phyloP scores from a whole-genome alignment of 805 yeast species.

The Starmerella khaoyaiensis region DNA sequence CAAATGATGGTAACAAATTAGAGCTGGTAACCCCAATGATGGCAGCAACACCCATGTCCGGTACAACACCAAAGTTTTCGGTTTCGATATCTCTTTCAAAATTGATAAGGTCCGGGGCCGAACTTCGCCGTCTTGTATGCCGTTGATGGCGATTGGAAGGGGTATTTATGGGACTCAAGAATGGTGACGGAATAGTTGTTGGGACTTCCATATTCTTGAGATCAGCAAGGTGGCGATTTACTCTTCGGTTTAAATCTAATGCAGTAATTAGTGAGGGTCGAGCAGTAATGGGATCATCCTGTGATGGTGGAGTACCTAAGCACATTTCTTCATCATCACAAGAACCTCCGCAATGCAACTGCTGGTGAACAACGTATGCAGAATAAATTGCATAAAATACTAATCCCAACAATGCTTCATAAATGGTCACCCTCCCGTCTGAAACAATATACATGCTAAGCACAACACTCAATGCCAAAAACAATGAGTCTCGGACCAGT shows the following conservation, averaged over 20 bases:
- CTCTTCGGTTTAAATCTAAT: constrained; percentile 12
- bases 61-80: neutral
- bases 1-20: no score
- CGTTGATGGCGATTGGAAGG: neutral
- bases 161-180: neutral
- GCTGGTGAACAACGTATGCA: constrained; percentile 34
- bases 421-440: constrained; percentile 41
- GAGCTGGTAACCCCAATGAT: neutral
- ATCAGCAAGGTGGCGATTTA: constrained; percentile 8
- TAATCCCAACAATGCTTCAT: constrained; percentile 49
- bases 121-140: constrained; percentile 1
- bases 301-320: neutral
- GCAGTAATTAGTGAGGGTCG: constrained; percentile 4
- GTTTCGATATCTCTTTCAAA: neutral
- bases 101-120: constrained; percentile 1
- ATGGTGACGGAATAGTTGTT: neutral
- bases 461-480: constrained; percentile 41
- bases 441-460: constrained; percentile 40
- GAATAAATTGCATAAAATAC: constrained; percentile 48
- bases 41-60: neutral
- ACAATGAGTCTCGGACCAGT: constrained; percentile 48
- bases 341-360: constrained; percentile 18
- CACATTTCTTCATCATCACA: no score
- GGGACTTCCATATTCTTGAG: neutral
- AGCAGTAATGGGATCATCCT: neutral